A percentile compares a stretch with the other conserved stretches of the same genome.
phyloP scores from a whole-genome alignment of 2,329 filamentous ascomycete genomes.

The Macrophomina tecta region DNA sequence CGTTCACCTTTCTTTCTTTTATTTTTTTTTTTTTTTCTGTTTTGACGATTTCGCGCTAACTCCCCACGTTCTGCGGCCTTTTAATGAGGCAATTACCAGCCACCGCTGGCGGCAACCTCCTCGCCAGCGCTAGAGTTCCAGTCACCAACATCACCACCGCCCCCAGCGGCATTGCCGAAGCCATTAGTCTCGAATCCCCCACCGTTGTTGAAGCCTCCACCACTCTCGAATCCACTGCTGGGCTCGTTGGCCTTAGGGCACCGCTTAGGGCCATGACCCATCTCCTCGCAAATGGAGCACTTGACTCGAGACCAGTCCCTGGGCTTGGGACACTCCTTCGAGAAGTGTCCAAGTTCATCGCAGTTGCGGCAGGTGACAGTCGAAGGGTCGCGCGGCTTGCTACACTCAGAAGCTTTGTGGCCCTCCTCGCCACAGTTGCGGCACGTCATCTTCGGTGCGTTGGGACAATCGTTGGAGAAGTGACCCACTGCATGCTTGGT shows the following conservation, averaged over 20 bases:
- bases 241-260: conserved; percentile 39
- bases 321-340: conserved; percentile 63
- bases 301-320: conserved; percentile 57
- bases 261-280: conserved; percentile 33
- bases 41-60: neutral
- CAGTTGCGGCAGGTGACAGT: conserved; percentile 65
- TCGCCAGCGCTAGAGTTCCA: conserved; percentile 12
- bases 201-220: conserved; percentile 19
- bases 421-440: conserved; percentile 46
- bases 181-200: conserved; percentile 23
- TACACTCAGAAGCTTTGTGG: conserved; percentile 45
- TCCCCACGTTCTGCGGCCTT: too few relatives aligned
- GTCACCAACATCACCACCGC: neutral
- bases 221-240: conserved; percentile 21
- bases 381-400: conserved; percentile 44
- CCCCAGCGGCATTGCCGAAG: conserved; percentile 18
- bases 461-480: conserved; percentile 41
- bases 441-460: conserved; percentile 39
- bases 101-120: neutral
- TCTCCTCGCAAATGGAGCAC: conserved; percentile 52
- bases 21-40: neutral
- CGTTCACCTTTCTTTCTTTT: too few relatives aligned
- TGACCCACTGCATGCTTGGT: conserved; percentile 35
- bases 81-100: conserved; percentile 14
- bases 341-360: conserved; percentile 65